Percentiles rank a stretch among this genome's conserved stretches.
These are phyloP conservation scores for Drechslerella dactyloides DNA, from an alignment of 2,329 filamentous ascomycete species.

Conservation along the genomic window DNA sequence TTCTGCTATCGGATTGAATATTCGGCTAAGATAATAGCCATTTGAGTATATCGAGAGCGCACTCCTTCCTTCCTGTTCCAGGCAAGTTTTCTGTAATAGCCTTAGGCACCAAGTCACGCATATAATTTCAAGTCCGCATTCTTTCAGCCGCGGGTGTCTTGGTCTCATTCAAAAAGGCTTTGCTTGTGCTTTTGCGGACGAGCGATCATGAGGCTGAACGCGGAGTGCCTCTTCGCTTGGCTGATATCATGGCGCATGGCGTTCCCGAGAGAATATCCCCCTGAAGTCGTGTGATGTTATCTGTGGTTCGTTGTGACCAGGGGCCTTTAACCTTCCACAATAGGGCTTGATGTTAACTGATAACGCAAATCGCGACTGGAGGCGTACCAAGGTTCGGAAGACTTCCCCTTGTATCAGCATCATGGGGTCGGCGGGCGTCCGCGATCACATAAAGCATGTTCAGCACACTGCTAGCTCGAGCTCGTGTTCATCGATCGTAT, in stretches of 20 bases:
- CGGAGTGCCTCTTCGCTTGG: background rate
- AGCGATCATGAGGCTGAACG: no score
- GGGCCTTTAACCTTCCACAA: background rate
- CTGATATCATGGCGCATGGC: background rate
- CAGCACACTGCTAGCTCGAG: no score
- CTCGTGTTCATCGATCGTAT: no score
- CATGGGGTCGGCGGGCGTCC: no score
- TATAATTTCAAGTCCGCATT: background rate
- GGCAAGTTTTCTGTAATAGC: background rate
- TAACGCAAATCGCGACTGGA: background rate
- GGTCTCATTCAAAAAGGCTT: background rate
- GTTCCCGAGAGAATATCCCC: no score
- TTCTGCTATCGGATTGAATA: background rate
- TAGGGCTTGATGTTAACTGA: background rate
- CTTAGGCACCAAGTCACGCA: slow-evolving; percentile 1
- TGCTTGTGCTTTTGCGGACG: no score
- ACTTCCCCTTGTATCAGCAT: background rate
- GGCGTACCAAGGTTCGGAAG: background rate
- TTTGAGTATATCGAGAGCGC: background rate
- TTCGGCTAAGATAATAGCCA: background rate
- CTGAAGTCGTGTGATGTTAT: background rate
- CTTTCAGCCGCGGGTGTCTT: background rate
- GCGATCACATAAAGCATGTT: no score
- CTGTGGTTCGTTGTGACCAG: background rate
- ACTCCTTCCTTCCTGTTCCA: background rate